These are phyloP conservation scores for Vitis vinifera DNA, from an alignment of 164 flowering plant species.

Conservation along the genomic window DNA sequence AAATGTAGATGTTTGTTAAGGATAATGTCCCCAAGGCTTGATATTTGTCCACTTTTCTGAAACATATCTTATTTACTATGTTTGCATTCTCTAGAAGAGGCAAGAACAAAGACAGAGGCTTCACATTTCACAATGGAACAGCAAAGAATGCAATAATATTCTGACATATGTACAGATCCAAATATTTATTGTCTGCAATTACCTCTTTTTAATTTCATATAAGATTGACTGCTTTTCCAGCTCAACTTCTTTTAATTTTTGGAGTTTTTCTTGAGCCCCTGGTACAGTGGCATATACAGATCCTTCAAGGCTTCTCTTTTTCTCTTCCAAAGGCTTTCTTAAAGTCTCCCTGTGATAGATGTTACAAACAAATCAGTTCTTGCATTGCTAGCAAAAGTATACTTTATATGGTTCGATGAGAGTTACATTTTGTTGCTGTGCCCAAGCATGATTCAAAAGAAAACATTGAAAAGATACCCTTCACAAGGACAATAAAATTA, in stretches of 20 bases:
- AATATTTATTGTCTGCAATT: background rate
- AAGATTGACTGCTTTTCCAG: slow-evolving; percentile 37
- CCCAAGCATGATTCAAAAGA: background rate
- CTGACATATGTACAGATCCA: background rate
- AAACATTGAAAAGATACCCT: background rate
- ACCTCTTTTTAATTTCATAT: slow-evolving; percentile 63
- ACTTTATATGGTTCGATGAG: background rate
- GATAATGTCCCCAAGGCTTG: too few relatives aligned
- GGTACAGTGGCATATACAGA: slow-evolving; percentile 34
- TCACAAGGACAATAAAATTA: background rate
- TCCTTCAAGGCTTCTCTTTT: slow-evolving; percentile 40
- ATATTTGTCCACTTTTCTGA: too few relatives aligned
- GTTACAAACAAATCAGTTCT: background rate
- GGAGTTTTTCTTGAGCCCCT: slow-evolving; percentile 40
- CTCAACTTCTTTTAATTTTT: slow-evolving; percentile 44
- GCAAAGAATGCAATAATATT: background rate
- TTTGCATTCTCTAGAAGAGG: too few relatives aligned
- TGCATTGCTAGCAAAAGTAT: background rate
- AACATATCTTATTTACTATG: too few relatives aligned
- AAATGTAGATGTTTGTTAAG: too few relatives aligned
- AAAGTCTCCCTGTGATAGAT: slow-evolving; percentile 37
- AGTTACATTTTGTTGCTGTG: background rate
- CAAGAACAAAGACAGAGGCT: background rate
- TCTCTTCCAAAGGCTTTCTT: slow-evolving; percentile 44
- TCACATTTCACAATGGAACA: background rate